phyloP scores from a whole-genome alignment of 1,284 basidiomycete genomes.

The Pseudozyma pruni region DNA sequence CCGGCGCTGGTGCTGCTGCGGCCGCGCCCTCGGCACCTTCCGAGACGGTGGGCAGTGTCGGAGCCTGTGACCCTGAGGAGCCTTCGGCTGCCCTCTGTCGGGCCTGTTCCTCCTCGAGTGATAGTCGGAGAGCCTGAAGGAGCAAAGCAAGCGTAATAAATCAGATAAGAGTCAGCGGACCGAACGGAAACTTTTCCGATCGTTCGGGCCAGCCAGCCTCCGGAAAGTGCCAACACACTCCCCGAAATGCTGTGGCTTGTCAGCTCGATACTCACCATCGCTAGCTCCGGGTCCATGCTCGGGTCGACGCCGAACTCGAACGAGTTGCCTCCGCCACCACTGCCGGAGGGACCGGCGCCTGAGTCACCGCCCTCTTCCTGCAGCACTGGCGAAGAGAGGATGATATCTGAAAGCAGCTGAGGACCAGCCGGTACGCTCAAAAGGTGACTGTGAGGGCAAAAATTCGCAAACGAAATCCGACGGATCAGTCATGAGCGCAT shows the following conservation, averaged over 20 bases:
- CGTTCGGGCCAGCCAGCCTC: neutral
- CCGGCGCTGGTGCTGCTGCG: conserved; percentile 11
- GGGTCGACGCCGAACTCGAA: conserved; percentile 92
- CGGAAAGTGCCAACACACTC: too few species aligned
- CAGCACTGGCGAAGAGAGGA: conserved; percentile 84
- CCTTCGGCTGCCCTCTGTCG: conserved; percentile 72
- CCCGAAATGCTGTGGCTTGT: neutral
- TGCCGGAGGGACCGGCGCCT: conserved; percentile 69
- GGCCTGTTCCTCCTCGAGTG: conserved; percentile 94
- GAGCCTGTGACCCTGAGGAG: conserved; percentile 36
- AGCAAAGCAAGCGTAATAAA: neutral
- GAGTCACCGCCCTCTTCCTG: conserved; percentile 75
- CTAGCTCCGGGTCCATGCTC: conserved; percentile 92
- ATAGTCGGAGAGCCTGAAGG: conserved; percentile 89
- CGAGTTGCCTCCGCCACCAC: conserved; percentile 67
- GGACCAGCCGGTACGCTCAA: conserved; percentile 80
- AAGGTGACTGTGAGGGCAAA: conserved; percentile 72
- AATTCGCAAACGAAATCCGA: neutral
- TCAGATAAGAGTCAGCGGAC: conserved; percentile 16
- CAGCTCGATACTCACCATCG: conserved; percentile 77
- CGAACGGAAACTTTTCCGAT: neutral
- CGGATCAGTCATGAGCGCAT: neutral
- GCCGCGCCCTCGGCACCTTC: conserved; percentile 35
- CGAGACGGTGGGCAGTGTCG: conserved; percentile 46
- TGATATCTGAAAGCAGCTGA: conserved; percentile 83